A percentile compares a stretch with the other conserved stretches of the same genome.
Conservation (phyloP, 768 basidiomycete species). For the Russula sp. region DNA sequence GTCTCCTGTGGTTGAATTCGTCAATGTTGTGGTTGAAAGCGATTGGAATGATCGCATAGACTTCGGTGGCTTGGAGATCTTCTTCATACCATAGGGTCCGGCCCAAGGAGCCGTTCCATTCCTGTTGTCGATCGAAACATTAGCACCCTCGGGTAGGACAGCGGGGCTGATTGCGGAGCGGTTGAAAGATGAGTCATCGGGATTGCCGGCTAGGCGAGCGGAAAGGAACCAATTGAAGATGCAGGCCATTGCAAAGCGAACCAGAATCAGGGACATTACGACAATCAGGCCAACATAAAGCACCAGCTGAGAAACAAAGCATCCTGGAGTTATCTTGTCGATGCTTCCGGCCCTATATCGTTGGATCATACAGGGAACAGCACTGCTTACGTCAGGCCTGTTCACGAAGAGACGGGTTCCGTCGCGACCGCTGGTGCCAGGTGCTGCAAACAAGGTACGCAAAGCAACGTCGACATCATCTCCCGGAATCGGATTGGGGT, state of each 20-base stretch:
- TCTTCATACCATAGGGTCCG: conserved; percentile 43
- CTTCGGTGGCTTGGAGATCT: conserved; percentile 41
- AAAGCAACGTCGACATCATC: conserved; percentile 82
- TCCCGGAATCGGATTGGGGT: conserved; percentile 55
- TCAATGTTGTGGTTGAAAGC: conserved; percentile 48
- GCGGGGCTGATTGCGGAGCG: conserved; percentile 87
- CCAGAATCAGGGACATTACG: conserved; percentile 83
- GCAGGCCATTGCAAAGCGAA: conserved; percentile 94
- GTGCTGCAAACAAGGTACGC: conserved; percentile 56
- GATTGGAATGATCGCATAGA: conserved; percentile 44
- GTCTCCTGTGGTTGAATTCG: conserved; percentile 33
- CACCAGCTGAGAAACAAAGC: conserved; percentile 83
- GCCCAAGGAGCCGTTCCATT: conserved; percentile 96
- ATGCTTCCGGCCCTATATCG: conserved; percentile 93
- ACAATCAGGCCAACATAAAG: conserved; percentile 87
- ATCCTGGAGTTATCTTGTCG: conserved; percentile 94
- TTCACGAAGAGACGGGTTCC: conserved; percentile 84
- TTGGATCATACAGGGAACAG: conserved; percentile 73
- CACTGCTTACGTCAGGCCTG: conserved; percentile 51
- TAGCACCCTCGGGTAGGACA: conserved; percentile 95
- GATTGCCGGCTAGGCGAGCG: conserved; percentile 68
- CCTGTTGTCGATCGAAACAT: conserved; percentile 83
- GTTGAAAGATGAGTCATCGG: conserved; percentile 61
- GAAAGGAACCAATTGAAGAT: conserved; percentile 97
- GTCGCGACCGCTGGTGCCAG: conserved; percentile 65